Base-by-base conservation (phyloP, 352 stramenopile genomes). In the Peronospora farinosa region DNA sequence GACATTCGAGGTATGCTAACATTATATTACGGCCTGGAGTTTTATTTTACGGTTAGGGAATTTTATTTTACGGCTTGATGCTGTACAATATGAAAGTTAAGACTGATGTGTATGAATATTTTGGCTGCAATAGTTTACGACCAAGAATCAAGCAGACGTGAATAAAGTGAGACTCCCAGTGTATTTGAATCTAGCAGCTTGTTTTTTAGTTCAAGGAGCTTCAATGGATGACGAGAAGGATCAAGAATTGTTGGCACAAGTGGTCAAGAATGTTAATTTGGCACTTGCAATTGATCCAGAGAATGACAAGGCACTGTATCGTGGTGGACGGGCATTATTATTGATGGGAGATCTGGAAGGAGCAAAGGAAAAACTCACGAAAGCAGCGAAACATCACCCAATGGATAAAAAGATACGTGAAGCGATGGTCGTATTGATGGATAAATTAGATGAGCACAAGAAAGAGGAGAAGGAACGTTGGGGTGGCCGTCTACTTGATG, bases 271-370 rank as follows among this genome's bases (percentile, higher is more conserved):
- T n/a, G 71, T 73, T 3, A 56, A 88, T 27, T 40, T 78, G 15
- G 84, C 79, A 19, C 71, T 95, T 36, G 54, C 43, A 35, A 88
- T 91, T 38, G 79, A 95, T n/a, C 50, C 68, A 3, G 58, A 79
- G 7, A 92, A 91, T 50, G 60, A 83, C 51, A 95, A 95, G 53
- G 84, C 79, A n/a, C 52, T 93, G 27, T 95, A 93, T 42, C 79
- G 81, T 39, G 64, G 71, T 21, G 84, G 83, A 12, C 69, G 74
- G 7, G 83, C 83, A 25, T 63, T 82, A 25, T 54, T 90, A 27
- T 39, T 86, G 7, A 63, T 44, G 1, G 78, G 74, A 23, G 64
- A 94, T 48, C 39, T 88, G 31, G 66, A 84, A 33, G 61, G 30
- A 7, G 83, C 84, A 0, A 68, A 63, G 35, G 64, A 67, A 44